Percentiles rank a stretch among this genome's conserved stretches.
Conservation (phyloP, 306 rosid species). For the Cicer bijugum region DNA sequence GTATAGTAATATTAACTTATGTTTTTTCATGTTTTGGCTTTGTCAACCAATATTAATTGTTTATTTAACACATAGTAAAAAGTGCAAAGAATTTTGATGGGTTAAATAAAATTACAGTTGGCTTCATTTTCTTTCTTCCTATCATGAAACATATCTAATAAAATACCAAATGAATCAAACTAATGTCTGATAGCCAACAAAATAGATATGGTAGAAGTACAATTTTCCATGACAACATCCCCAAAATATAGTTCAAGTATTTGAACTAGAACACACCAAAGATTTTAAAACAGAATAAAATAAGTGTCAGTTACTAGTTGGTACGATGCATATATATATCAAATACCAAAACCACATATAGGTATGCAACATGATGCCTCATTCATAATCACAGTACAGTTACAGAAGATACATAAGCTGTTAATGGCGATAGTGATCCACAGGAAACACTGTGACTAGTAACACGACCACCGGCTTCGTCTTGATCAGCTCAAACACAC, state of each 20-base stretch:
- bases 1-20: constrained; percentile 41
- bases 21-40: constrained; percentile 3
- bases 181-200: background rate
- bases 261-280: background rate
- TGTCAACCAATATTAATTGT: constrained; percentile 12
- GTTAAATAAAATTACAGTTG: background rate
- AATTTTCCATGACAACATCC: background rate
- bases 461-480: constrained; percentile 4
- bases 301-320: background rate
- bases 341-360: background rate
- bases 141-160: background rate
- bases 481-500: constrained; percentile 52
- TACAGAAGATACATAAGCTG: background rate
- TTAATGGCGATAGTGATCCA: background rate
- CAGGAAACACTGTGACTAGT: constrained; percentile 27
- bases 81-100: background rate
- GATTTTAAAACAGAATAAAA: background rate
- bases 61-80: background rate
- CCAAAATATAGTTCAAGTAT: background rate
- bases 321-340: background rate
- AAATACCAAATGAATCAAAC: no score
- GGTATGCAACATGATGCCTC: background rate
- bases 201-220: background rate
- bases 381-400: background rate
- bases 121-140: background rate